Evolutionary conservation across 2,329 filamentous ascomycete genomes (phyloP), one percentile per base, ranked within the genome.

Genomic region (Fusarium sp.): DNA sequence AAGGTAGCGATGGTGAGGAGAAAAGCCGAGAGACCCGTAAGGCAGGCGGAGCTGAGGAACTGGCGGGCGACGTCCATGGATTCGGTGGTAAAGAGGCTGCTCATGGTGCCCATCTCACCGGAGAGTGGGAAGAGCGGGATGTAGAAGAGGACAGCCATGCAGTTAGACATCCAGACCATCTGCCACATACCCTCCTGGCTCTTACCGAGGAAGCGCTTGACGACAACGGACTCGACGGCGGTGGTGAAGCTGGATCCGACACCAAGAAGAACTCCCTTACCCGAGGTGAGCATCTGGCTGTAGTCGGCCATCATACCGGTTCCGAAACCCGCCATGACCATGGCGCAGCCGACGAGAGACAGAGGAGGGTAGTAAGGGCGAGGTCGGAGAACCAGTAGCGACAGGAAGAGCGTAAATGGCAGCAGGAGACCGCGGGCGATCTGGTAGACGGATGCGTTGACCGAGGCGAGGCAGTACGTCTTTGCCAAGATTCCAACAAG

Each of bases 111-210:
- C 31, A 70, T 58, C 40, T 70, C 68, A 15, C 68, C 68, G 3
- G 68, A 70, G 13, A 70, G 65, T 32, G 68, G 68, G 13, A 70
- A 58, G 25, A 70, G 68, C 22, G 68, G 68, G 13, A 69, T 54
- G 13, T 70, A 70, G 53, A 70, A 70, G 36, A 69, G 58, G 10
- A 68, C 32, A 11, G 68, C 68, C 68, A 70, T 69, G 36, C 57
- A 64, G 64, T 70, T 70, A 24, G 68, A 70, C 68, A 70, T 70
- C 68, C 68, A 70, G 26, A 70, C 68, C 68, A 70, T 70, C 64
- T 70, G 68, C 68, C 68, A 70, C 65, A 70, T 70, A 29, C 68
- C 68, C 53, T 70, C 68, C 45, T 60, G 58, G 44, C 64, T 66
- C 65, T 70, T 70, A 22, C 68, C 68, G 9, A 70, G 65, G 54